These are phyloP conservation scores for Ambrosia artemisiifolia DNA, from an alignment of 129 eudicot species.

Conservation along the genomic window DNA sequence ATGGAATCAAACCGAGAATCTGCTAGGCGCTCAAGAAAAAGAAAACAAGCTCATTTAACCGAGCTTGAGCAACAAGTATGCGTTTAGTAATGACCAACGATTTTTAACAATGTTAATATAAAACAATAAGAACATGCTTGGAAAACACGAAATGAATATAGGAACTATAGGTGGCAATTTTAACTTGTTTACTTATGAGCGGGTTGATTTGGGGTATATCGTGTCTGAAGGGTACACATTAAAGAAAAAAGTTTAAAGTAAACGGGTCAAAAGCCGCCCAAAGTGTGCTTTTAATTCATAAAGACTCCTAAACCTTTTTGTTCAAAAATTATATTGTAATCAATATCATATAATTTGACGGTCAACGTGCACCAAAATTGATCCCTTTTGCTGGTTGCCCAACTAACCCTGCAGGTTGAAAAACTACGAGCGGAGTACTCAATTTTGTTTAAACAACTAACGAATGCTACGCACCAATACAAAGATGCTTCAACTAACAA, in stretches of 20 bases:
- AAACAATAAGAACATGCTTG: not conserved
- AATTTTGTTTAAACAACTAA: constrained; percentile 66
- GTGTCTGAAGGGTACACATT: not conserved
- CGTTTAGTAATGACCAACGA: not conserved
- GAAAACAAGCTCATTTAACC: constrained; percentile 68
- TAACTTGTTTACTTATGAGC: not conserved
- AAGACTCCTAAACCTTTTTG: not conserved
- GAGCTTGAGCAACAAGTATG: constrained; percentile 84
- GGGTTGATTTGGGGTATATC: not conserved
- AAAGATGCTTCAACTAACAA: constrained; percentile 82
- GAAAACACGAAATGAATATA: not conserved
- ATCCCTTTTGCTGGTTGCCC: not conserved
- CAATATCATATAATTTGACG: not conserved
- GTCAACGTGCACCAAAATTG: not conserved
- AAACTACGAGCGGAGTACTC: constrained; percentile 59
- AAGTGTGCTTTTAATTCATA: not conserved
- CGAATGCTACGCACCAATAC: constrained; percentile 70
- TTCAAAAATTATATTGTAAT: not conserved
- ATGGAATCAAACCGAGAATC: constrained; percentile 92
- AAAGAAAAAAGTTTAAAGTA: not conserved
- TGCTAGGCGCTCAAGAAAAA: constrained; percentile 80
- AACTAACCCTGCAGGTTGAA: constrained; percentile 50
- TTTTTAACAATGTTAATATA: not conserved
- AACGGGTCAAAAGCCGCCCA: not conserved
- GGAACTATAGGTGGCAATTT: not conserved